phyloP scores from a whole-genome alignment of 345 rosid species.

The Passiflora organensis region DNA sequence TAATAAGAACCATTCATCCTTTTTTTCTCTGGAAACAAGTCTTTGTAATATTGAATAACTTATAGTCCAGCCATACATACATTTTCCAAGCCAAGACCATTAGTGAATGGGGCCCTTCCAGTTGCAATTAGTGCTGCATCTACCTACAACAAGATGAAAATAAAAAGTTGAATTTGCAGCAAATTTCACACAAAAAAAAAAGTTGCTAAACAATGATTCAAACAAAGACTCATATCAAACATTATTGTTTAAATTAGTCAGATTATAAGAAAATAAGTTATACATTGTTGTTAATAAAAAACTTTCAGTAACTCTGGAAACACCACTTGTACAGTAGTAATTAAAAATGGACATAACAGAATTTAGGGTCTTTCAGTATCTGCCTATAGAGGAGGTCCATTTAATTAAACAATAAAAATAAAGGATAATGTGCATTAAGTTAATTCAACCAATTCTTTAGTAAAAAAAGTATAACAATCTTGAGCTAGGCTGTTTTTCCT shows the following conservation, averaged over 20 bases:
- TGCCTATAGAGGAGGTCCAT: background rate
- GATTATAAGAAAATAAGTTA: too few species aligned
- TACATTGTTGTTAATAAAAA: too few species aligned
- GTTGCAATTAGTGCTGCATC: constrained; percentile 99
- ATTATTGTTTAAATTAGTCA: background rate
- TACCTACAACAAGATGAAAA: constrained; percentile 45
- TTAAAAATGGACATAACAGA: background rate
- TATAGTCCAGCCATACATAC: constrained; percentile 35
- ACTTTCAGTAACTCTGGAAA: too few species aligned
- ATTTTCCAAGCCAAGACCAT: constrained; percentile 93
- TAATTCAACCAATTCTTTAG: background rate
- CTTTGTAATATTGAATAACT: background rate
- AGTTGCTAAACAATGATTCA: too few species aligned
- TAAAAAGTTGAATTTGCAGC: background rate
- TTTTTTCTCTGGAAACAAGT: background rate
- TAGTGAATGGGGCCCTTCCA: constrained; percentile 98
- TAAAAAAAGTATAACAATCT: too few species aligned
- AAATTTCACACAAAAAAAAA: too few species aligned
- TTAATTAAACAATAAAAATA: background rate
- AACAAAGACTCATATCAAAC: background rate
- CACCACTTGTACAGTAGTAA: too few species aligned
- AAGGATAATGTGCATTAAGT: too few species aligned
- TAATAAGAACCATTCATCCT: background rate
- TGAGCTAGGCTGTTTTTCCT: background rate
- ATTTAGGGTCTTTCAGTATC: too few species aligned